Conservation (phyloP, 441 rosid genomes). For the Gossypium lobatum region DNA sequence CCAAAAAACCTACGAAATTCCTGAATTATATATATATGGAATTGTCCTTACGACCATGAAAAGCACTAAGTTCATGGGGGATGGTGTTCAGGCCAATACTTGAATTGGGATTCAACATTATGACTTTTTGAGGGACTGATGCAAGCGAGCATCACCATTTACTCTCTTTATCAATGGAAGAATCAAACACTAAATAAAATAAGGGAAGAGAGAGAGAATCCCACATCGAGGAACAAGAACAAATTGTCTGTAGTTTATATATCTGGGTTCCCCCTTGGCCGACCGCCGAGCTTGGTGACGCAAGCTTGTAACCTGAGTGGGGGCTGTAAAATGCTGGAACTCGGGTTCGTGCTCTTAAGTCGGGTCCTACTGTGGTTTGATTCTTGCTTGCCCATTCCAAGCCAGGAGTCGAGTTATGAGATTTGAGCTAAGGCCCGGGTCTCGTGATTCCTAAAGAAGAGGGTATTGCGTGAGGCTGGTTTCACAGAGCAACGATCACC, state of each 20-base stretch:
- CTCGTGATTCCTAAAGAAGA: constrained; percentile 12
- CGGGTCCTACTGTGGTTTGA: not conserved
- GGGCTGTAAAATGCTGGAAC: too few relatives aligned
- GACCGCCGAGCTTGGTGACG: not conserved
- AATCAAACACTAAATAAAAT: not conserved
- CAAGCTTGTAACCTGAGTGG: too few relatives aligned
- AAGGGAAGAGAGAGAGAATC: not conserved
- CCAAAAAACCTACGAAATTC: not conserved
- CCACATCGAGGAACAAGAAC: not conserved
- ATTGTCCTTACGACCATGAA: too few relatives aligned
- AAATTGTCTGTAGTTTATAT: too few relatives aligned
- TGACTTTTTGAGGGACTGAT: too few relatives aligned
- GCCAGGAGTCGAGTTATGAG: constrained; percentile 15
- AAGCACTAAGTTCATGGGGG: too few relatives aligned
- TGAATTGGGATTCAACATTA: too few relatives aligned
- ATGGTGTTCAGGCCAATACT: too few relatives aligned
- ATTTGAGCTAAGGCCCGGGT: constrained; percentile 5
- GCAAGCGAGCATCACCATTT: too few relatives aligned
- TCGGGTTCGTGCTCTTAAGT: too few relatives aligned
- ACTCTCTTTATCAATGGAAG: not conserved
- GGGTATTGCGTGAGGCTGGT: constrained; percentile 30
- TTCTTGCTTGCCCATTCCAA: constrained; percentile 23
- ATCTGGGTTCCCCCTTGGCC: too few relatives aligned
- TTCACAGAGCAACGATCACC: constrained; percentile 20
- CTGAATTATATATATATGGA: not conserved